phyloP scores from a whole-genome alignment of 1,284 basidiomycete genomes.

The Ceratobasidium sp. region DNA sequence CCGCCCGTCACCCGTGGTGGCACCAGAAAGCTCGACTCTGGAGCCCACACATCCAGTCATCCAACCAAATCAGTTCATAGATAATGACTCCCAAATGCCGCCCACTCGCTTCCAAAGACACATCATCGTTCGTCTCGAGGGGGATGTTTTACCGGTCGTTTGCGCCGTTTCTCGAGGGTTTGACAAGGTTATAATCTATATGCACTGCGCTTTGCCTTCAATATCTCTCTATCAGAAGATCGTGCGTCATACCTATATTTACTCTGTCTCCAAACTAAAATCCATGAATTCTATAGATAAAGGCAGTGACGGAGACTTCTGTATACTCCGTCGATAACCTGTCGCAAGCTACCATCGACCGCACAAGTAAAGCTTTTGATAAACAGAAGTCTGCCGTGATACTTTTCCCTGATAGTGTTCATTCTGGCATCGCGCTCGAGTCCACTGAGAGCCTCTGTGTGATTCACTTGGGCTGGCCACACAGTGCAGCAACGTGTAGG shows the following conservation, averaged over 20 bases:
- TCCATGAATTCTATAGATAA: neutral
- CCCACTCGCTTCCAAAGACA: neutral
- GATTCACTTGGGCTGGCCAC: constrained; percentile 27
- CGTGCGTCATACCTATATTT: neutral
- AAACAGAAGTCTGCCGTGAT: neutral
- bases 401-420: neutral
- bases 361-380: neutral
- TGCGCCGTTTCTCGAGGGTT: neutral
- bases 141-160: neutral
- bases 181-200: constrained; percentile 5
- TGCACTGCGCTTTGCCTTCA: neutral
- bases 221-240: constrained; percentile 20
- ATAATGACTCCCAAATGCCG: neutral
- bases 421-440: neutral
- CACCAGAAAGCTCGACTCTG: too few species aligned
- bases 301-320: neutral
- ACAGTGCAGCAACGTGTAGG: constrained; percentile 3
- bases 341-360: neutral
- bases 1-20: neutral
- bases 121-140: neutral
- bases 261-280: neutral
- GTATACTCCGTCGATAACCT: neutral
- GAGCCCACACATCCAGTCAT: too few species aligned
- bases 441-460: neutral
- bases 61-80: too few species aligned